phyloP scores from a whole-genome alignment of 2,329 filamentous ascomycete genomes.

The Fusarium liriodendri region DNA sequence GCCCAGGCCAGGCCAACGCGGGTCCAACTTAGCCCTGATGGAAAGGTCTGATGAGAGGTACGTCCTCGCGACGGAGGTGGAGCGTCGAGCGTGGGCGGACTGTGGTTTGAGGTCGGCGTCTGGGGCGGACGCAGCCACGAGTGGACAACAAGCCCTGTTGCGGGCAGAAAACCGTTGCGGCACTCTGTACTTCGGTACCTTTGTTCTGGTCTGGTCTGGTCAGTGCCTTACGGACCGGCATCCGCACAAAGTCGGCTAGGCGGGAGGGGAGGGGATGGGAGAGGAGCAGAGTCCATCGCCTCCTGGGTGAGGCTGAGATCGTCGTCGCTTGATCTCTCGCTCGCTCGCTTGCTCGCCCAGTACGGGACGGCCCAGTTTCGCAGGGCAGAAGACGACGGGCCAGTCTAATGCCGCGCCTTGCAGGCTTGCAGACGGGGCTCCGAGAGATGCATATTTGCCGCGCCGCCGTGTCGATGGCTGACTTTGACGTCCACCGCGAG shows the following conservation, averaged over 20 bases:
- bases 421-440: slow-evolving; percentile 30
- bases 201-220: neutral
- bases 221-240: neutral
- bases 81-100: slow-evolving; percentile 39
- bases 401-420: slow-evolving; percentile 11
- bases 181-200: slow-evolving; percentile 33
- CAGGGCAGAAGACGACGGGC: neutral
- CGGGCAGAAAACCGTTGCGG: slow-evolving; percentile 30
- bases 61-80: slow-evolving; percentile 37
- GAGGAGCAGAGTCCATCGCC: slow-evolving; percentile 12
- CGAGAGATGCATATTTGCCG: slow-evolving; percentile 28
- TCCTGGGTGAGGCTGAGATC: slow-evolving; percentile 43
- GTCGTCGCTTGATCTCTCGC: slow-evolving; percentile 21
- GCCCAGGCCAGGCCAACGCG: slow-evolving; percentile 34
- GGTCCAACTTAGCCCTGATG: slow-evolving; percentile 35
- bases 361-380: slow-evolving; percentile 8
- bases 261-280: neutral
- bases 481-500: slow-evolving; percentile 14
- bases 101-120: slow-evolving; percentile 45
- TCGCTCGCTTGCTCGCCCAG: slow-evolving; percentile 1
- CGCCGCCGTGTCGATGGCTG: slow-evolving; percentile 15
- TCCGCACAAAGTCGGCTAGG: slow-evolving; percentile 5
- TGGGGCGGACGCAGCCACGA: slow-evolving; percentile 44
- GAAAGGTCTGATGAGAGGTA: slow-evolving; percentile 26
- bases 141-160: slow-evolving; percentile 38